Base-by-base conservation (phyloP, 83 land plant species). In the Thuja plicata region DNA sequence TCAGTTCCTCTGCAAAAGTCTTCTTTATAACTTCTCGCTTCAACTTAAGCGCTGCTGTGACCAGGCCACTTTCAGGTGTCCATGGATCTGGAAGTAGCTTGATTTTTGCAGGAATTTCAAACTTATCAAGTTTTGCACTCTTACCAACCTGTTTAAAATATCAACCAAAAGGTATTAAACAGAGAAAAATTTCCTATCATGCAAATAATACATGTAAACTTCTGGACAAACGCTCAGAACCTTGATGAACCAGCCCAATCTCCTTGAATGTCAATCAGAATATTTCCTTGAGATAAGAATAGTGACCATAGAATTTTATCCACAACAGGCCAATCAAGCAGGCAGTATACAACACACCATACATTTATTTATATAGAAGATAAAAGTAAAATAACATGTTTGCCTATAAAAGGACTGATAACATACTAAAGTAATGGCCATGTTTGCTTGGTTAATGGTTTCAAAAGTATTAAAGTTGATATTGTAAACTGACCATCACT, bases 31-130 rank as follows among this genome's bases (percentile, higher is more conserved):
- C 89, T 88, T 97, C 99, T 92, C 99, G 93, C 91, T 97, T 97
- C 37, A 97, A 85, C 93, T 97, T 97, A 83, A 97, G 92, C 54
- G 99, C 96, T 74, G 98, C 97, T 27, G 99, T 97, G 30, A 97
- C 99, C 8, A 97, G 88, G 17, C 98, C 98, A 41, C 92, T 89
- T 84, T 97, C 99, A 50, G 98, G 96, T 83, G 97, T 97, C 99
- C 99, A 97, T 52, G 98, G 91, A 3, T 96, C 94, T 40, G 94
- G 87, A 34, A 97, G 94, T 91, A 97, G 86, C 87, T 94, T 96
- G 91, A 96, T 92, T 91, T 96, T 97, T 40, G 96, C 90, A 37
- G 99, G 99, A 52, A 94, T 95, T 93, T 97, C 98, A 89, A 97
- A 96, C 88, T 95, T 95, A 78, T 95, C 93, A 86, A 95, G 81